Conservation (phyloP, 2,329 filamentous ascomycete genomes). For the Colletotrichum abscissum region DNA sequence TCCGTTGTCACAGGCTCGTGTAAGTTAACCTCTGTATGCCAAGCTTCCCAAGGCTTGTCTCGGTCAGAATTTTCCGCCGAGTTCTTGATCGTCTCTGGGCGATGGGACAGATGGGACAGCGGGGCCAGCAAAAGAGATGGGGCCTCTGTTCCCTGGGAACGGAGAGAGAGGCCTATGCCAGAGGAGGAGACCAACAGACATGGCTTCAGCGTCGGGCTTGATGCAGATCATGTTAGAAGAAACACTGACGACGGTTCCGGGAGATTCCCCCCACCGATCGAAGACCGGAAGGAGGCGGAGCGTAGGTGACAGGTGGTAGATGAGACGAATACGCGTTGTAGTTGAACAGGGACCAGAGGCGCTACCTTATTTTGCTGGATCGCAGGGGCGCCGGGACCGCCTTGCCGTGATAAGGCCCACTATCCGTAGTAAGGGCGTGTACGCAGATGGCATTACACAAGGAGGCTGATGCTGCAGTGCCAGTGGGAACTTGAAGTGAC, state of each 20-base stretch:
- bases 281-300: slow-evolving; percentile 41
- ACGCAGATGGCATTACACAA: not conserved
- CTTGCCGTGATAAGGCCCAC: slow-evolving; percentile 18
- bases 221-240: slow-evolving; percentile 39
- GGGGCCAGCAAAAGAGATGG: not conserved
- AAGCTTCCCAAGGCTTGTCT: slow-evolving; percentile 33
- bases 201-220: slow-evolving; percentile 30
- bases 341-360: slow-evolving; percentile 22
- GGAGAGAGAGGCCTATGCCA: not conserved
- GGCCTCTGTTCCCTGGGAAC: not conserved
- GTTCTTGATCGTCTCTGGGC: slow-evolving; percentile 23
- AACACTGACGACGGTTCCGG: slow-evolving; percentile 35
- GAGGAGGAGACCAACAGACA: slow-evolving; percentile 8
- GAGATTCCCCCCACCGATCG: slow-evolving; percentile 37
- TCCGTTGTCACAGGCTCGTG: slow-evolving; percentile 17
- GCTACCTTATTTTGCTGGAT: slow-evolving; percentile 32
- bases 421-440: slow-evolving; percentile 2
- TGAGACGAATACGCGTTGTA: slow-evolving; percentile 40
- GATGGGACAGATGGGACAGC: slow-evolving; percentile 6
- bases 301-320: slow-evolving; percentile 37
- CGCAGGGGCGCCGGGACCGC: slow-evolving; percentile 20
- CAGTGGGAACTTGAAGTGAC: not conserved
- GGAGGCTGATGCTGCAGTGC: slow-evolving; percentile 12
- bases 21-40: slow-evolving; percentile 24
- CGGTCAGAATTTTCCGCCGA: slow-evolving; percentile 26